phyloP scores from a whole-genome alignment of 208 protist genomes.

The Histomonas meleagridis region DNA sequence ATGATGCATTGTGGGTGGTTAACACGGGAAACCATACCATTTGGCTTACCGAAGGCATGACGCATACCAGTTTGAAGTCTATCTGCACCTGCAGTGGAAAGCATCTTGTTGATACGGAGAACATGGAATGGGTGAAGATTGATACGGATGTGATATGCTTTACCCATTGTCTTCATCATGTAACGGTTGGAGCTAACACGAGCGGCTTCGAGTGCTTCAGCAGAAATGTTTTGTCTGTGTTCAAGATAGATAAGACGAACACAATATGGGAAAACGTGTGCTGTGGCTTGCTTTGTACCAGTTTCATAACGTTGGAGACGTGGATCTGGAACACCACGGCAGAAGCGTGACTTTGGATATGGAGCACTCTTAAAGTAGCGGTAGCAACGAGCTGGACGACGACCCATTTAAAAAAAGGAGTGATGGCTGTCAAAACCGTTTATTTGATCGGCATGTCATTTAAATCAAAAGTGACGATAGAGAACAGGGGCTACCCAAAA shows the following conservation, averaged over 20 bases:
- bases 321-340: conserved; percentile 90
- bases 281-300: conserved; percentile 78
- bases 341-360: conserved; percentile 87
- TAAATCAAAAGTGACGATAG: too few species aligned
- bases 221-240: conserved; percentile 90
- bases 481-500: too few species aligned
- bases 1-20: conserved; percentile 87
- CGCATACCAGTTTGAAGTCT: conserved; percentile 74
- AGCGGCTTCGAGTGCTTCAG: conserved; percentile 92
- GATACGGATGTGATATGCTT: conserved; percentile 97
- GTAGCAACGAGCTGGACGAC: conserved; percentile 68
- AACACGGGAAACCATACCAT: conserved; percentile 81
- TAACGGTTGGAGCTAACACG: conserved; percentile 98
- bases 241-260: conserved; percentile 90
- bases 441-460: too few species aligned
- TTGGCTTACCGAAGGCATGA: conserved; percentile 87
- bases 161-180: conserved; percentile 84
- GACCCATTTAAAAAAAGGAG: conserved; percentile 54
- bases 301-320: conserved; percentile 94
- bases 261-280: conserved; percentile 86
- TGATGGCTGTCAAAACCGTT: too few species aligned
- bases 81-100: conserved; percentile 97
- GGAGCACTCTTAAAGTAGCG: conserved; percentile 77
- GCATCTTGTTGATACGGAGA: conserved; percentile 99
- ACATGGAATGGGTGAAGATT: conserved; percentile 96